Evolutionary conservation across 2,329 filamentous ascomycete species (phyloP), one percentile per base, ranked within the genome.

Genomic region (Neonectria magnoliae): DNA sequence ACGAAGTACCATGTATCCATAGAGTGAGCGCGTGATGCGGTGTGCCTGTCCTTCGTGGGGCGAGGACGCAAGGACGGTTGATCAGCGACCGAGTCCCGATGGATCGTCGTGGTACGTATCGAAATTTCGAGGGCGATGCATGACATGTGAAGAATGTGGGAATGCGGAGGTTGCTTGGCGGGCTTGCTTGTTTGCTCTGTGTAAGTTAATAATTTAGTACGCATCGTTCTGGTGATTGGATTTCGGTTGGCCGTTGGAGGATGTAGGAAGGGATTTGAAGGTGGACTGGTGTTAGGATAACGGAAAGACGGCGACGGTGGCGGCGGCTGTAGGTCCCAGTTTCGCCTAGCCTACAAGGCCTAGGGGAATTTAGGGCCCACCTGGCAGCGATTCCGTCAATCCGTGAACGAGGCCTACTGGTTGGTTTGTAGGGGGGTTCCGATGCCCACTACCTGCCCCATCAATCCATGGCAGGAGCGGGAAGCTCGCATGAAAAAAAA

Each of bases 281-380:
- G 27, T 51, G 29, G n/a, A n/a, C 29, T 33, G n/a, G n/a, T 51
- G 48, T n/a, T 51, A 51, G 45, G 45, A 45, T 44, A 22, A 22
- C 5, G 36, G 20, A 42, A 58, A 5, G 38, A 50, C 47, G 53
- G 60, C 50, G 57, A 64, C 44, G 53, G 60, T 48, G 57, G 66
- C 62, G 58, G 56, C 70, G 69, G 71, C 57, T 62, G 36, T 64
- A 57, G 60, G 58, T 55, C 71, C 71, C 29, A 68, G 61, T 71
- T 65, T 51, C 68, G 71, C 61, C 57, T 72, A 68, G 71, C 45
- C n/a, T 27, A 5, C 42, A 44, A 20, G 29, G 31, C 41, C 29
- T 57, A 57, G 41, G 57, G 45, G 66, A 52, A 56, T 31, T 50
- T 50, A 50, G 47, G 47, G 36, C 36, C 47, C 22, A 48, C 44